Base-by-base conservation (phyloP, 768 basidiomycete species). In the Kwoniella bestiolae region DNA sequence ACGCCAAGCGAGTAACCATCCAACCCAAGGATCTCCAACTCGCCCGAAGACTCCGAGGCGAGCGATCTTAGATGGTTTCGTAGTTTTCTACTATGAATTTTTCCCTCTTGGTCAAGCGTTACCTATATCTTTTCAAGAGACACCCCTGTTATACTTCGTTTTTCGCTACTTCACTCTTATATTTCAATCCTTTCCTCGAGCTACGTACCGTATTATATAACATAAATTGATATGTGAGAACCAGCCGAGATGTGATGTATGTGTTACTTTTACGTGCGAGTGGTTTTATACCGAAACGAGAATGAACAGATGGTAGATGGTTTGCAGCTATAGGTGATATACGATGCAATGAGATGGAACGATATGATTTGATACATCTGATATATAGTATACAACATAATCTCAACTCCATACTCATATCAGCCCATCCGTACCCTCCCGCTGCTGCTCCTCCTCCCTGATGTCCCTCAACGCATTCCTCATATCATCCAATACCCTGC, bases 1-100 rank as follows among this genome's bases (percentile, higher is more conserved):
- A 84, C 82, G 84, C 84, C 77, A 85, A 85, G 82, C 82, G 84
- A 68, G 84, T 84, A 47, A 94, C 94, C 55, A 95, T 94, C 81
- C 87, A 87, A 82, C 83, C 82, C 51, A 87, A 86, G 81, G 85
- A 85, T 68, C 79, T 81, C 57, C 75, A 78, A 56, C 72, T 80
- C 68, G 79, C 79, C 49, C 76, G 79, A 60, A 77, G 79, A 66
- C 76, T 80, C 67, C 76, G 79, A 63, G 79, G 79, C 56, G 78
- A 80, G 69, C 44, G 76, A 50, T 74, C 76, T 31, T 78, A 75
- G 68, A 63, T 56, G 55, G 60, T 52, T 29, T 41, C 28, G 31
- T 47, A 38, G n/a, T 47, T 49, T 49, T 26, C n/a, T 25, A 18
- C 44, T 5, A 38, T 44, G 28, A 14, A 16, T 18, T 47, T 26